Base-by-base conservation (phyloP, 2,329 filamentous ascomycete species). In the Penicillium occitanis region DNA sequence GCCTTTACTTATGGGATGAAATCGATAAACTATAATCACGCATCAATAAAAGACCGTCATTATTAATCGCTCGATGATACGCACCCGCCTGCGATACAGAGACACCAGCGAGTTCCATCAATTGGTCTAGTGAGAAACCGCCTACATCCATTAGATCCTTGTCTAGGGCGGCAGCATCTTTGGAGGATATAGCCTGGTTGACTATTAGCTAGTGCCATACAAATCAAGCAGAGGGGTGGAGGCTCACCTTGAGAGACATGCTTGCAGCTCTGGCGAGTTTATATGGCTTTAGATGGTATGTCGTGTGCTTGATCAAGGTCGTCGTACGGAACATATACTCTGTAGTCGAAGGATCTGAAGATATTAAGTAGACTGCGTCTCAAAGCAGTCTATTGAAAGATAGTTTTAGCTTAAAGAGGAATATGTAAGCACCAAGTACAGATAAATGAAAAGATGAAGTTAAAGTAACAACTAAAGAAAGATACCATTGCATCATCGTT, bases 91-190 rank as follows among this genome's bases (percentile, higher is more conserved):
- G 93, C 13, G 94, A 94, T 30, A 98, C 93, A 0, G 93, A 93
- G 0, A 99, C 85, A 0, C 95, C 95, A 51, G 95, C 95, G 7
- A 99, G 82, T 76, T 98, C 95, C 95, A 99, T 98, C 59, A 99
- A 83, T 79, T 99, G 95, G 75, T 98, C 95, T 64, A 99, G 86
- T 11, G 92, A 96, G 80, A 97, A 99, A 8, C 91, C 93, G 46
- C 87, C 87, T 0, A 89, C 87, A 11, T 87, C 86, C 93, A 99
- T 98, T 68, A 99, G 88, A 76, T 99, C 94, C 78, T 91, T 89
- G 76, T 99, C 95, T 19, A 99, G 86, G 58, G 92, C 91, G 0
- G 91, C 90, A 0, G 95, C 95, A 69, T 92, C 91, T 79, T 95
- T 93, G 50, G 94, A 90, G 10, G 90, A 90, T 30, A 99, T 86